These are phyloP conservation scores for Trapa incisa DNA, from an alignment of 345 rosid species.

Conservation along the genomic window DNA sequence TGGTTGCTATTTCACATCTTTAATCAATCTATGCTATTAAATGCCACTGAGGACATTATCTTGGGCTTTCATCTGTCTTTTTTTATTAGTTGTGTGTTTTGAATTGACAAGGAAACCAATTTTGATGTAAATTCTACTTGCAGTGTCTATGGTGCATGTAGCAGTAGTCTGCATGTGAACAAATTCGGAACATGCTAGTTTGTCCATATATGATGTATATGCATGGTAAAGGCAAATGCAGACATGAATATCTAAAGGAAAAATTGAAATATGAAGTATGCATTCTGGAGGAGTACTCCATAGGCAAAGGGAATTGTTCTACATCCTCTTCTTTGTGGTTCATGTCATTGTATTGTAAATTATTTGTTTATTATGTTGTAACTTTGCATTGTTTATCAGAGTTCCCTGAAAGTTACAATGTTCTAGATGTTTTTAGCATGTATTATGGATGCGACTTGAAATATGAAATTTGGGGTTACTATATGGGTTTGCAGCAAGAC, in stretches of 20 bases:
- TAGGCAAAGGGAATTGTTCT: not conserved
- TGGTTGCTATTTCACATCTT: conserved; percentile 3
- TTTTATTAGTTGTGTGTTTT: not conserved
- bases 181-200: too few species aligned
- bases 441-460: not conserved
- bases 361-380: not conserved
- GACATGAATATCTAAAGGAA: too few species aligned
- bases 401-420: too few species aligned
- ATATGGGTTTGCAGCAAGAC: conserved; percentile 48
- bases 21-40: not conserved
- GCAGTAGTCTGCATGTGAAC: too few species aligned
- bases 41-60: not conserved
- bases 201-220: too few species aligned
- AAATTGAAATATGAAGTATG: too few species aligned
- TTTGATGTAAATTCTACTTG: not conserved
- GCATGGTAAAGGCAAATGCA: too few species aligned
- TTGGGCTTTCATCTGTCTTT: not conserved
- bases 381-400: not conserved
- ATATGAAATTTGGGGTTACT: not conserved
- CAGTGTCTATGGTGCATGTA: not conserved
- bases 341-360: not conserved
- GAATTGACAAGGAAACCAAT: not conserved
- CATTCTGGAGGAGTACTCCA: not conserved
- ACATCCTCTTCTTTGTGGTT: not conserved
- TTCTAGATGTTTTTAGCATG: too few species aligned